A percentile compares a stretch with the other conserved stretches of the same genome.
phyloP scores from a whole-genome alignment of 257 asterid species.

The Solanum tarapatanum region DNA sequence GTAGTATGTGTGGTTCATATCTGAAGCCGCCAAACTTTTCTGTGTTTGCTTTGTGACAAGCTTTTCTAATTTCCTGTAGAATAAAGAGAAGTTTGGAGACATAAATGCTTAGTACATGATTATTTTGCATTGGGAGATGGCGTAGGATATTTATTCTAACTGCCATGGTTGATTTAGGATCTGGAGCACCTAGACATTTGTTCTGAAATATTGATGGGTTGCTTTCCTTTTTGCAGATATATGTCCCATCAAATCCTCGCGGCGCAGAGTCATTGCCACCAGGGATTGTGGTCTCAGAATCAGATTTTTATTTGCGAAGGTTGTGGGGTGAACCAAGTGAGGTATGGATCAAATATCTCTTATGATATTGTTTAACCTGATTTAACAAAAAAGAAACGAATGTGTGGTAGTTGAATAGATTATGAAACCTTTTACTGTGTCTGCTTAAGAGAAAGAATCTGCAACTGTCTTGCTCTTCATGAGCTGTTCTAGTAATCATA shows the following conservation, averaged over 20 bases:
- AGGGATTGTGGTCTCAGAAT: constrained; percentile 82
- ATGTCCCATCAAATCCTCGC: constrained; percentile 91
- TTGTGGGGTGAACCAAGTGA: constrained; percentile 99
- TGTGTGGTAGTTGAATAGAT: neutral
- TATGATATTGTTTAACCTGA: neutral
- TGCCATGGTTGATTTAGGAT: neutral
- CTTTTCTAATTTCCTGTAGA: neutral
- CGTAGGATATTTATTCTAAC: neutral
- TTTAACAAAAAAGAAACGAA: neutral
- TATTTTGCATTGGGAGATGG: neutral
- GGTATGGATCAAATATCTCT: constrained; percentile 25
- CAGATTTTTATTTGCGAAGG: constrained; percentile 84
- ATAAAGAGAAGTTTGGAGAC: neutral
- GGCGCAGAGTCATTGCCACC: constrained; percentile 99
- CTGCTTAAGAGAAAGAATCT: neutral
- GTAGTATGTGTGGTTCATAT: neutral
- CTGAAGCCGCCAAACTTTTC: neutral
- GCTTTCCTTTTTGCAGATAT: constrained; percentile 35
- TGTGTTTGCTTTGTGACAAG: neutral
- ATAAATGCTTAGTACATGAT: neutral
- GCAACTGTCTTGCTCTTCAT: neutral
- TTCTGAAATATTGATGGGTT: neutral
- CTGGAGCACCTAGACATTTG: neutral
- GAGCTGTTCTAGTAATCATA: neutral
- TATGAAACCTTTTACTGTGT: neutral